phyloP scores from a whole-genome alignment of 768 basidiomycete genomes.

The Postia placenta region DNA sequence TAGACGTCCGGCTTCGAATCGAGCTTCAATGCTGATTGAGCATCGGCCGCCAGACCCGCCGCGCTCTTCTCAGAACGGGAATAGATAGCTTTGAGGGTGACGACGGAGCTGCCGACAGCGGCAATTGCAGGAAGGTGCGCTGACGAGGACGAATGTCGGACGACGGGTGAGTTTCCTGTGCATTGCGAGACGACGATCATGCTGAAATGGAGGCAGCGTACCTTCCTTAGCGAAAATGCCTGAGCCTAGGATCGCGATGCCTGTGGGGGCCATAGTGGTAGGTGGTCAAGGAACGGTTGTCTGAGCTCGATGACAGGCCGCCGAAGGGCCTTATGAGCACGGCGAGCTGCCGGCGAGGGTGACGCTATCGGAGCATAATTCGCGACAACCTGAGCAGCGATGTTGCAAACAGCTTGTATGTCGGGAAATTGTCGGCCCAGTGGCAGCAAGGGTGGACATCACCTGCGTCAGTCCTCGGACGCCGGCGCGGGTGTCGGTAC shows the following conservation, averaged over 20 bases:
- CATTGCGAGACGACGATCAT: constrained; percentile 3
- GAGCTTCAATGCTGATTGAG: constrained; percentile 35
- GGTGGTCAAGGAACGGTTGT: not conserved
- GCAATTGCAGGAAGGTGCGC: constrained; percentile 79
- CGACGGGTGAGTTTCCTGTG: constrained; percentile 13
- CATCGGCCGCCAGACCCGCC: constrained; percentile 42
- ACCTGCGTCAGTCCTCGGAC: not conserved
- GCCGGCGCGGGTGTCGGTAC: not conserved
- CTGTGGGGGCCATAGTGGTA: constrained; percentile 35
- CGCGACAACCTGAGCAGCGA: not conserved
- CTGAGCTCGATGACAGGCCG: not conserved
- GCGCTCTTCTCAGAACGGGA: constrained; percentile 68
- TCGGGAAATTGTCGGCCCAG: not conserved
- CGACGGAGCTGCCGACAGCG: constrained; percentile 40
- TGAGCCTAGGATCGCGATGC: constrained; percentile 74
- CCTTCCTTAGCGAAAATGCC: constrained; percentile 77
- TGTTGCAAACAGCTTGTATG: not conserved
- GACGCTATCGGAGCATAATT: not conserved
- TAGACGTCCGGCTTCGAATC: constrained; percentile 42
- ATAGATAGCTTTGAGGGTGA: constrained; percentile 64
- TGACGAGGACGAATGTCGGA: constrained; percentile 15
- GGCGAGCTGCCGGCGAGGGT: not conserved
- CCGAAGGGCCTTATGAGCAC: not conserved
- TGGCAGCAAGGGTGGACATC: not conserved
- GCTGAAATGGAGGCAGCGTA: constrained; percentile 25